A percentile compares a stretch with the other conserved stretches of the same genome.
phyloP scores from a whole-genome alignment of 805 yeast species.

The Metschnikowia lachancei region DNA sequence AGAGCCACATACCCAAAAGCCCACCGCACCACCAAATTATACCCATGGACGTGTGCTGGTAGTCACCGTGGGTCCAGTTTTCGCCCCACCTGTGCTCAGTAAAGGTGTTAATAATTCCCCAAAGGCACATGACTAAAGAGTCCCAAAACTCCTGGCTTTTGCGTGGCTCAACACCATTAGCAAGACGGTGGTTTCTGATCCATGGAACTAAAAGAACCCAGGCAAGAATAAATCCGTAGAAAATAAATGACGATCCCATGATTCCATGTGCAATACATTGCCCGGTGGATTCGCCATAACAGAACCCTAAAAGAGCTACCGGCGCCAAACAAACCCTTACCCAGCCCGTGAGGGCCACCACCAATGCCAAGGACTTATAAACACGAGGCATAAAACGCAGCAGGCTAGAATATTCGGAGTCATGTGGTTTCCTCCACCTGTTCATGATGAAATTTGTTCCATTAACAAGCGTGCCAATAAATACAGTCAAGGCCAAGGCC shows the following conservation, averaged over 20 bases:
- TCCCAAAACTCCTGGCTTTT: slow-evolving; percentile 82
- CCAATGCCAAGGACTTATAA: slow-evolving; percentile 47
- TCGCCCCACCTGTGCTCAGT: slow-evolving; percentile 98
- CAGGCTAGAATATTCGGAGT: slow-evolving; percentile 7
- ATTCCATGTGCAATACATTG: slow-evolving; percentile 97
- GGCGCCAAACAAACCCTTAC: slow-evolving; percentile 78
- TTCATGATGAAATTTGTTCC: slow-evolving; percentile 48
- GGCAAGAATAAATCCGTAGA: slow-evolving; percentile 70
- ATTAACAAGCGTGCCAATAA: slow-evolving; percentile 53
- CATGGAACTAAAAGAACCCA: slow-evolving; percentile 71
- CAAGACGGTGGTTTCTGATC: slow-evolving; percentile 50
- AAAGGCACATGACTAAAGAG: slow-evolving; percentile 70
- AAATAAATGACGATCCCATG: slow-evolving; percentile 87
- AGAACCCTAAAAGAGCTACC: slow-evolving; percentile 81
- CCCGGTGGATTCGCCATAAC: slow-evolving; percentile 80
- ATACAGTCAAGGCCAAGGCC: slow-evolving; percentile 45
- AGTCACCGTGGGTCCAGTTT: slow-evolving; percentile 88
- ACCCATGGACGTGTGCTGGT: slow-evolving; percentile 95
- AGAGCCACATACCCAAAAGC: slow-evolving; percentile 72
- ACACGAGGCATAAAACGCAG: slow-evolving; percentile 15
- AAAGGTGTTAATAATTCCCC: slow-evolving; percentile 94
- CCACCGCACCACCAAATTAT: slow-evolving; percentile 97
- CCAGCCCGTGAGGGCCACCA: slow-evolving; percentile 63
- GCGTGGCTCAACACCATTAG: slow-evolving; percentile 19
- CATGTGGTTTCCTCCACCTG: slow-evolving; percentile 16